Evolutionary conservation across 306 rosid genomes (phyloP).

Genomic region (Cucumis hystrix): DNA sequence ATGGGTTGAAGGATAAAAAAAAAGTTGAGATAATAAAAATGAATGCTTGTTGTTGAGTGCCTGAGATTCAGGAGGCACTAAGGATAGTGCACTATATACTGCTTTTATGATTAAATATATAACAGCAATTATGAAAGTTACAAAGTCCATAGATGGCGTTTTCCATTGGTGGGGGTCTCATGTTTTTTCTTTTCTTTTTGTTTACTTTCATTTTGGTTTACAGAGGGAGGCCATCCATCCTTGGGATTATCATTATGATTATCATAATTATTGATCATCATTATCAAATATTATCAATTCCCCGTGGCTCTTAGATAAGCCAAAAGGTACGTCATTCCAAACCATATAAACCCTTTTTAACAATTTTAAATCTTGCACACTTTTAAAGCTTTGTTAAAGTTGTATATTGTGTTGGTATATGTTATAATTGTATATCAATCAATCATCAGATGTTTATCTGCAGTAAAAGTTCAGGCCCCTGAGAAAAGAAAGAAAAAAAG

Average conservation of each 20-base stretch:
- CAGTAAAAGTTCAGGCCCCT: neutral
- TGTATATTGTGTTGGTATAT: neutral
- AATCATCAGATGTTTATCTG: constrained; percentile 4
- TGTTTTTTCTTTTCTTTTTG: neutral
- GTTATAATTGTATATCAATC: neutral
- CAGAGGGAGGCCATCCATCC: constrained; percentile 1
- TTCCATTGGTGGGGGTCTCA: neutral
- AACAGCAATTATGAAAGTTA: neutral
- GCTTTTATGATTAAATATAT: neutral
- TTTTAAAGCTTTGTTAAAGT: constrained; percentile 4
- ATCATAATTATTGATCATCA: neutral
- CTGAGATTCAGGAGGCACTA: constrained; percentile 7
- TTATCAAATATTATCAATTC: neutral
- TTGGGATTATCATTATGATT: constrained; percentile 9
- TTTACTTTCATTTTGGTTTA: neutral
- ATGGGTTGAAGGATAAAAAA: neutral
- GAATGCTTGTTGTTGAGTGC: neutral
- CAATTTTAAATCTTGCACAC: neutral
- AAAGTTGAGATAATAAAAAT: neutral
- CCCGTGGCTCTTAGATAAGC: neutral
- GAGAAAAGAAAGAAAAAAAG: neutral
- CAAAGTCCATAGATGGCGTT: constrained; percentile 1
- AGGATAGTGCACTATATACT: neutral
- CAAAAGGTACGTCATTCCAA: neutral
- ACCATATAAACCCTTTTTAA: neutral